Percentiles rank a stretch among this genome's conserved stretches.
Conservation (phyloP, 495 filamentous ascomycete genomes). For the Penicillium waksmanii region DNA sequence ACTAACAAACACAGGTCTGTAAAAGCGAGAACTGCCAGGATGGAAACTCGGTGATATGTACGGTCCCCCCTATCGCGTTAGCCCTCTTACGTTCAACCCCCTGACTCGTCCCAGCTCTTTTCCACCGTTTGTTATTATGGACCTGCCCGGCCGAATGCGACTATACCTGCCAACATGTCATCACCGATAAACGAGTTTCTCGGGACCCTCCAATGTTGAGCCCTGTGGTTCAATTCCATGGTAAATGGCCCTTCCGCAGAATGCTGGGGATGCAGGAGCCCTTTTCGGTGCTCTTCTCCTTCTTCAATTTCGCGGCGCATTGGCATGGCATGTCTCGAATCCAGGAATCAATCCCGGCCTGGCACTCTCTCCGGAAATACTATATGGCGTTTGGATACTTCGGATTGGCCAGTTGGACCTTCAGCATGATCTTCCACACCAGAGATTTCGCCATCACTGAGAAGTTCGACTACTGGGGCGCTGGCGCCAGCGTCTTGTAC, state of each 20-base stretch:
- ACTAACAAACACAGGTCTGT: conserved; percentile 66
- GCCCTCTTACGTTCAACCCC: conserved; percentile 1
- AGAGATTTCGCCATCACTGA: conserved; percentile 86
- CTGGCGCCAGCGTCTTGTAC: conserved; percentile 88
- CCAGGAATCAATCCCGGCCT: conserved; percentile 65
- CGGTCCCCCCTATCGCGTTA: conserved; percentile 20
- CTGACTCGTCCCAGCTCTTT: conserved; percentile 40
- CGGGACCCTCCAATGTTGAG: conserved; percentile 63
- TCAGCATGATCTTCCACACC: conserved; percentile 88
- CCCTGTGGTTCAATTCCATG: conserved; percentile 89
- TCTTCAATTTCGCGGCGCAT: conserved; percentile 89
- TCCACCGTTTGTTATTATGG: conserved; percentile 58
- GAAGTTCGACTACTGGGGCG: conserved; percentile 94
- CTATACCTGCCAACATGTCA: conserved; percentile 95
- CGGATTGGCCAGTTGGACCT: conserved; percentile 81
- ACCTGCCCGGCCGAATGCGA: conserved; percentile 91
- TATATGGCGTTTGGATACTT: conserved; percentile 82
- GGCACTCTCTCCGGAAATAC: conserved; percentile 77
- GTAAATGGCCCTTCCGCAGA: conserved; percentile 98
- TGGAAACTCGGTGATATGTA: conserved; percentile 52
- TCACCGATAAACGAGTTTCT: conserved; percentile 72
- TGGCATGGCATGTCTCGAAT: conserved; percentile 74
- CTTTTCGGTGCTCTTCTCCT: conserved; percentile 88
- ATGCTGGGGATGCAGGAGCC: conserved; percentile 94
- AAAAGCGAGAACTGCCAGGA: conserved; percentile 73